Evolutionary conservation across 1,139 yeast species (phyloP).

Genomic region (Kurtzmaniella natalensis): DNA sequence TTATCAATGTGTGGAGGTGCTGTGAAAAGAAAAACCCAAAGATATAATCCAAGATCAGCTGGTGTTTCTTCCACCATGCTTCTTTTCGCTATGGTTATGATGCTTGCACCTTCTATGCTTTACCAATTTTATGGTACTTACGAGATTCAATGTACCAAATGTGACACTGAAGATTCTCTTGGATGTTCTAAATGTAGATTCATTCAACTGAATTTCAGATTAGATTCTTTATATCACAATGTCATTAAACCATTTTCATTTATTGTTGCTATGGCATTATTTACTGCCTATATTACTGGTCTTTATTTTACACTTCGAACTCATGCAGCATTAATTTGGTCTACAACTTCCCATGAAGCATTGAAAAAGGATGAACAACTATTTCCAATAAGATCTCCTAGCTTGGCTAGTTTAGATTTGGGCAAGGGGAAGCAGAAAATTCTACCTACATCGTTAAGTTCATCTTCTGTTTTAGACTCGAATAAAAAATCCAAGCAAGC

Average conservation of each 20-base stretch:
- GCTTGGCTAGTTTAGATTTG: conserved; percentile 28
- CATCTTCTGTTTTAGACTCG: background rate
- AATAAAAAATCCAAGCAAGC: conserved; percentile 2
- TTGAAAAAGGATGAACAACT: conserved; percentile 17
- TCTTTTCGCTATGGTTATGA: conserved; percentile 82
- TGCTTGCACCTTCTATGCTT: conserved; percentile 90
- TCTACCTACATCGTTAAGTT: background rate
- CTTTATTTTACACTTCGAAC: conserved; percentile 89
- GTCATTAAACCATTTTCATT: conserved; percentile 79
- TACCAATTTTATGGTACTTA: conserved; percentile 90
- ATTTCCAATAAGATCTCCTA: conserved; percentile 24
- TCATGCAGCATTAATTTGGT: conserved; percentile 97
- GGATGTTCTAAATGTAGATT: conserved; percentile 74
- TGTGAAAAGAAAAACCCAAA: conserved; percentile 80
- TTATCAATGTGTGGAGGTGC: conserved; percentile 98
- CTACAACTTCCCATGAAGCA: conserved; percentile 44
- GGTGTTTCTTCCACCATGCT: conserved; percentile 97
- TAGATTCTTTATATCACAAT: conserved; percentile 58
- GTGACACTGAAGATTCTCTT: conserved; percentile 18
- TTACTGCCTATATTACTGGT: conserved; percentile 86
- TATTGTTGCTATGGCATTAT: conserved; percentile 74
- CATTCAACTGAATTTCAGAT: conserved; percentile 66
- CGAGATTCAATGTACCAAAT: conserved; percentile 64
- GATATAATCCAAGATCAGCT: conserved; percentile 94
- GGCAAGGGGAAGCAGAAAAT: conserved; percentile 7